Percentiles rank a stretch among this genome's conserved stretches.
Conservation (phyloP, 108 stramenopile genomes). For the Fragilariopsis cylindrus region DNA sequence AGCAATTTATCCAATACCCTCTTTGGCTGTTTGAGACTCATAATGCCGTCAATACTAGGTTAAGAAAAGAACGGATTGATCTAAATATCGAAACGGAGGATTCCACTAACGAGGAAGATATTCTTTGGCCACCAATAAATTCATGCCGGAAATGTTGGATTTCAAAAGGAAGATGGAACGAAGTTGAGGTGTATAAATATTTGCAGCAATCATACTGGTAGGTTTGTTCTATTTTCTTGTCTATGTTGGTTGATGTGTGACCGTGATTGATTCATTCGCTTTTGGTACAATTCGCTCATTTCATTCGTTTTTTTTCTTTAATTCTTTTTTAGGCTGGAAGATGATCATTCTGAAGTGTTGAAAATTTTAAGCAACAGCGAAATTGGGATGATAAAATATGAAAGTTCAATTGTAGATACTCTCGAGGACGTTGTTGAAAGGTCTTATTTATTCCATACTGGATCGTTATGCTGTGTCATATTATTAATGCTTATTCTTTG, state of each 20-base stretch:
- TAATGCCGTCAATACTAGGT: constrained; percentile 42
- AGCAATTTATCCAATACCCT: constrained; percentile 42
- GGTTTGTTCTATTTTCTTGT: constrained; percentile 7
- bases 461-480: neutral
- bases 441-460: neutral
- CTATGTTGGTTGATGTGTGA: neutral
- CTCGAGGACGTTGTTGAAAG: neutral
- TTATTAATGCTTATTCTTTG: constrained; percentile 7
- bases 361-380: neutral
- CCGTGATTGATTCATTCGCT: constrained; percentile 7
- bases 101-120: constrained; percentile 28
- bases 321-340: constrained; percentile 6
- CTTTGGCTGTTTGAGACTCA: constrained; percentile 51
- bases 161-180: constrained; percentile 50
- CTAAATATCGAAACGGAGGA: constrained; percentile 17
- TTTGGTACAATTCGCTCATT: neutral
- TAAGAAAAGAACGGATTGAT: constrained; percentile 33
- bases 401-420: no score
- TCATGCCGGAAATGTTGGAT: constrained; percentile 51
- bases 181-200: constrained; percentile 30
- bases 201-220: constrained; percentile 35
- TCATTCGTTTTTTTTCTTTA: neutral
- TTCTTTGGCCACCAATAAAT: constrained; percentile 50
- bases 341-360: constrained; percentile 4
- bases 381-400: no score